phyloP scores from a whole-genome alignment of 1,284 basidiomycete genomes.

The Mycosarcoma maydis region DNA sequence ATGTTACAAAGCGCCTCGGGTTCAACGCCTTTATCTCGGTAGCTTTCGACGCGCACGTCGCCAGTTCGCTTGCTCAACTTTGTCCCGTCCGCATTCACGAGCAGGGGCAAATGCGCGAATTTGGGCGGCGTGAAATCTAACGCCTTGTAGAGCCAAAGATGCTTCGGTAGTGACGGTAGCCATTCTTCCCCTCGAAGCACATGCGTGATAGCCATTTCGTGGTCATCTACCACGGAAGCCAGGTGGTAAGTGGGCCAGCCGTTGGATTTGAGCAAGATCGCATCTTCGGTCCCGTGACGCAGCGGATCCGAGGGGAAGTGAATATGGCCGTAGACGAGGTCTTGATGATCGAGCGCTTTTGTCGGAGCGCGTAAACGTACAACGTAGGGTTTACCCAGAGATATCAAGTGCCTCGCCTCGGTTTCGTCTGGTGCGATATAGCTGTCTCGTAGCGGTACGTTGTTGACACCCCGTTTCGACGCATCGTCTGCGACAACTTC shows the following conservation, averaged over 20 bases:
- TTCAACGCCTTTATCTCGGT: constrained; percentile 87
- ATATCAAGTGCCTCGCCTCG: constrained; percentile 79
- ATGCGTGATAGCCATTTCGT: constrained; percentile 94
- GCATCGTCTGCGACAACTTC: constrained; percentile 74
- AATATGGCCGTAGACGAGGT: constrained; percentile 80
- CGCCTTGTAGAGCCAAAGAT: constrained; percentile 86
- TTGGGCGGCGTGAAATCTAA: constrained; percentile 78
- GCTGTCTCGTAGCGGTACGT: constrained; percentile 83
- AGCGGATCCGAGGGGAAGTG: constrained; percentile 71
- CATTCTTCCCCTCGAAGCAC: constrained; percentile 98
- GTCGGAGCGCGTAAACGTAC: constrained; percentile 73
- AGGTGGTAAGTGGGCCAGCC: constrained; percentile 95
- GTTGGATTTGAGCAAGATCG: constrained; percentile 90
- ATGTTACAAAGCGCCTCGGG: constrained; percentile 90
- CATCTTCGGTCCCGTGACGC: constrained; percentile 75
- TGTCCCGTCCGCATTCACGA: constrained; percentile 87
- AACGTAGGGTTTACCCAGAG: constrained; percentile 79
- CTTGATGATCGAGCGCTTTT: constrained; percentile 65
- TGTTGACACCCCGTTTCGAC: constrained; percentile 69
- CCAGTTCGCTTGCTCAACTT: constrained; percentile 95
- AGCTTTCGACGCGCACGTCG: constrained; percentile 85
- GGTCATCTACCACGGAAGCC: constrained; percentile 93
- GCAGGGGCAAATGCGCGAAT: constrained; percentile 89
- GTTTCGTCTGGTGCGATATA: constrained; percentile 80
- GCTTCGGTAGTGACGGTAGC: constrained; percentile 92